Evolutionary conservation across 2,329 filamentous ascomycete genomes (phyloP).

Genomic region (Lachnellula subtilissima): DNA sequence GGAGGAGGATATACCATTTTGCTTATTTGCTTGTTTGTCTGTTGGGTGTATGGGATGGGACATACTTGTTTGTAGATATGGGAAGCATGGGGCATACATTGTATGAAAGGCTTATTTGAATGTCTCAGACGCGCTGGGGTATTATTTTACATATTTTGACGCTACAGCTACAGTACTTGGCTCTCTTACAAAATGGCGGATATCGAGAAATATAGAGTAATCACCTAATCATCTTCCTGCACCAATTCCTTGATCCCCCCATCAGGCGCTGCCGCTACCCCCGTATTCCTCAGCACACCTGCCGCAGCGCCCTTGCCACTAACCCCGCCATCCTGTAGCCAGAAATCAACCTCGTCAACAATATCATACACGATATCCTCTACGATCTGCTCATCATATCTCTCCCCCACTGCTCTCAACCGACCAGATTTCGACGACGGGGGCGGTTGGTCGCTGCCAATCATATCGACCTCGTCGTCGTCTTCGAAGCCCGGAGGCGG

Average conservation of each 20-base stretch:
- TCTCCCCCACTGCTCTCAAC: conserved; percentile 63
- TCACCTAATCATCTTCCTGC: conserved; percentile 48
- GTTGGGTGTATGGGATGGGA: not conserved
- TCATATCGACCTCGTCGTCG: conserved; percentile 45
- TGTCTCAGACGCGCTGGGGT: not conserved
- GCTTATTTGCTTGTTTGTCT: not conserved
- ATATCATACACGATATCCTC: conserved; percentile 93
- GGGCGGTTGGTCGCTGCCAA: conserved; percentile 33
- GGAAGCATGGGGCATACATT: not conserved
- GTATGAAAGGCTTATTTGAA: not conserved
- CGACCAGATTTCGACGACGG: conserved; percentile 22
- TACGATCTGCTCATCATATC: conserved; percentile 88
- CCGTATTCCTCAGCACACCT: conserved; percentile 12
- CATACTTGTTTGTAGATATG: not conserved
- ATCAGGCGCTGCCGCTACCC: conserved; percentile 17
- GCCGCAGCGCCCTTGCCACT: conserved; percentile 23
- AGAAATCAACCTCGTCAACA: conserved; percentile 90
- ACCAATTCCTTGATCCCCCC: conserved; percentile 61
- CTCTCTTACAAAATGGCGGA: not conserved
- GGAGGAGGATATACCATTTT: not conserved
- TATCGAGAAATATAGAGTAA: not conserved
- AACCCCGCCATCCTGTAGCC: conserved; percentile 53
- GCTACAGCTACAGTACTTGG: not conserved
- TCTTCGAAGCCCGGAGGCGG: conserved; percentile 60
- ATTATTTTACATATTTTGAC: not conserved